Conservation (phyloP, 371 early-diverging fungal genomes). For the Smittium culicis region DNA sequence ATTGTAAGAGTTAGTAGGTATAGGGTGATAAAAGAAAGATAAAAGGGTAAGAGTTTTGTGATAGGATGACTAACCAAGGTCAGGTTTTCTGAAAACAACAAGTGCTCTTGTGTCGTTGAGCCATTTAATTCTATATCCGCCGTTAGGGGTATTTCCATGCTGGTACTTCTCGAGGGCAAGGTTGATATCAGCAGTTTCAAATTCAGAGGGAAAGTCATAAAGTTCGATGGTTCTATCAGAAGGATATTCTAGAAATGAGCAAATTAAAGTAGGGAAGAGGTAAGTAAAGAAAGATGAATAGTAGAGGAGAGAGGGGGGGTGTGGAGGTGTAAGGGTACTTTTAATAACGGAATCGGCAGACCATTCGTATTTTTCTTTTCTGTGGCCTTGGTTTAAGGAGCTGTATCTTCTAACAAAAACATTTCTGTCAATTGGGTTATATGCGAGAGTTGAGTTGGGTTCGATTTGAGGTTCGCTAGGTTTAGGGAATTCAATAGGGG, state of each 20-base stretch:
- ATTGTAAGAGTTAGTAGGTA: not conserved
- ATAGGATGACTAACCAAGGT: conserved; percentile 34
- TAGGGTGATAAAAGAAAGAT: not conserved
- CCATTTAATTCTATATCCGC: conserved; percentile 64
- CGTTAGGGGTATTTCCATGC: conserved; percentile 34
- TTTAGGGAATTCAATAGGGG: not conserved
- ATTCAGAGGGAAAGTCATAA: conserved; percentile 30
- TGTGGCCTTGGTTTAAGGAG: not conserved
- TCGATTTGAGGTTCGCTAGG: not conserved
- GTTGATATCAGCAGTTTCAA: conserved; percentile 33
- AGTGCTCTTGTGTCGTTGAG: conserved; percentile 55
- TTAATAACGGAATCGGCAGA: not conserved
- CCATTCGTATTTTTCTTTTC: not conserved
- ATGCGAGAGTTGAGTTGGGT: not conserved
- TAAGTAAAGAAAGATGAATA: not conserved
- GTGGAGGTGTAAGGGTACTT: not conserved
- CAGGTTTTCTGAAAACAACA: conserved; percentile 50
- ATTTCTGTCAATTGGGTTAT: not conserved
- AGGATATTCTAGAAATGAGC: conserved; percentile 20
- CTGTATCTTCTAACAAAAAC: not conserved
- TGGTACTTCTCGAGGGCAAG: conserved; percentile 34
- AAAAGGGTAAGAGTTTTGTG: conserved; percentile 10
- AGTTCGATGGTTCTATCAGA: conserved; percentile 32
- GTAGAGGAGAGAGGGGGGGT: too few species aligned
- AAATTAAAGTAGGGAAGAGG: not conserved